These are phyloP conservation scores for Penicillium manginii DNA, from an alignment of 495 filamentous ascomycete genomes.

Conservation along the genomic window DNA sequence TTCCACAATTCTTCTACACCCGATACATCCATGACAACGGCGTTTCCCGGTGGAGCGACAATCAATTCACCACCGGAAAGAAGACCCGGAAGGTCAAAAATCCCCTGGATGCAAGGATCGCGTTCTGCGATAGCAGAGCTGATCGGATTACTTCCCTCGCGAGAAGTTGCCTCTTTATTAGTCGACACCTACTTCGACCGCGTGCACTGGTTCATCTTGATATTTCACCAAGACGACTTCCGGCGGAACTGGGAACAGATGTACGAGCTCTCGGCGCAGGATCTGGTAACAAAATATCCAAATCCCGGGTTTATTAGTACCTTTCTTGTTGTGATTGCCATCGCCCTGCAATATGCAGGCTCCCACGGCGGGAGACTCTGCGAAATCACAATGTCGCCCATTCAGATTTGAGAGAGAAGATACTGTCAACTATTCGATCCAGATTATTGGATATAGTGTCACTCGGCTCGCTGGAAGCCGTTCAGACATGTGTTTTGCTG, in stretches of 20 bases:
- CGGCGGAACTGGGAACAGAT: constrained; percentile 30
- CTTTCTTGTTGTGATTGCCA: constrained; percentile 35
- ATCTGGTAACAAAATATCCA: neutral
- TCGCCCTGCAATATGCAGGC: constrained; percentile 34
- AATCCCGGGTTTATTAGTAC: constrained; percentile 30
- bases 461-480: constrained; percentile 31
- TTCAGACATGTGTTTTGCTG: constrained; percentile 39
- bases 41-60: constrained; percentile 23
- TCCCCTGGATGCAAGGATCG: neutral
- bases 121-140: constrained; percentile 17
- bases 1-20: constrained; percentile 24
- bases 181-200: constrained; percentile 43
- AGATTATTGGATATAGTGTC: constrained; percentile 32
- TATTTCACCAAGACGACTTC: constrained; percentile 44
- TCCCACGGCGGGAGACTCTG: constrained; percentile 14
- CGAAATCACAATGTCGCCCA: constrained; percentile 12
- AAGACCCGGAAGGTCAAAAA: neutral
- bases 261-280: constrained; percentile 15
- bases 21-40: constrained; percentile 18
- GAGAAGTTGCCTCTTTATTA: constrained; percentile 29
- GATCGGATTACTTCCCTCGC: constrained; percentile 19
- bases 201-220: constrained; percentile 44
- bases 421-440: constrained; percentile 17
- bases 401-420: constrained; percentile 26
- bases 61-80: neutral